These are phyloP conservation scores for Russula virescens DNA, from an alignment of 768 basidiomycete genomes.

Conservation along the genomic window DNA sequence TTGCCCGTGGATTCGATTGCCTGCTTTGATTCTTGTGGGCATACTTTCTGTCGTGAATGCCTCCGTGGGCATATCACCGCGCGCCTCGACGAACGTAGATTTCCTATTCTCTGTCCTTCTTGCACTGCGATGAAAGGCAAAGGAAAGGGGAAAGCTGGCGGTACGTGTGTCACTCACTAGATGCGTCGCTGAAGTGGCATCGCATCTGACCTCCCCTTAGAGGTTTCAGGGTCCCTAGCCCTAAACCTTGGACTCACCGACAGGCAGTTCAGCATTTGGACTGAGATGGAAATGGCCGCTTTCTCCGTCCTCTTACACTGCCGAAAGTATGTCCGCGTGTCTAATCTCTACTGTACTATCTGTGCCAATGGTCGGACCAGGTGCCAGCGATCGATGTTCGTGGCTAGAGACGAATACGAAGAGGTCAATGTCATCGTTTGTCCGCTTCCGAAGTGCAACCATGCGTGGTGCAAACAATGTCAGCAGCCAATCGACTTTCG, in stretches of 20 bases:
- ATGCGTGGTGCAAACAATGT: constrained; percentile 34
- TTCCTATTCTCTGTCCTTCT: constrained; percentile 56
- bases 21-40: constrained; percentile 40
- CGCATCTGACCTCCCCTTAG: neutral
- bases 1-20: constrained; percentile 39
- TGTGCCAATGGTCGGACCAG: neutral
- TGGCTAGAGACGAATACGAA: constrained; percentile 30
- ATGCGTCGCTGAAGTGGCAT: neutral
- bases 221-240: constrained; percentile 41
- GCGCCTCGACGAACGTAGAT: constrained; percentile 47
- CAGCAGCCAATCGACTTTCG: constrained; percentile 26
- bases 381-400: constrained; percentile 26
- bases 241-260: constrained; percentile 43
- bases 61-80: constrained; percentile 38
- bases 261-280: constrained; percentile 36
- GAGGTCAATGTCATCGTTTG: constrained; percentile 26
- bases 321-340: constrained; percentile 24
- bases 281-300: constrained; percentile 42
- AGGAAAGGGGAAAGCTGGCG: constrained; percentile 27
- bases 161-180: constrained; percentile 28
- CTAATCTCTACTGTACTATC: too few species aligned
- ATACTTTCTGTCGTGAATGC: constrained; percentile 52
- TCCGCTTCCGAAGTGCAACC: constrained; percentile 29
- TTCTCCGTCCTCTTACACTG: constrained; percentile 45
- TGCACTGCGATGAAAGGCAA: constrained; percentile 37